These are phyloP conservation scores for Phytopythium cucurbitacearum DNA, from an alignment of 352 stramenopile species.

Conservation along the genomic window DNA sequence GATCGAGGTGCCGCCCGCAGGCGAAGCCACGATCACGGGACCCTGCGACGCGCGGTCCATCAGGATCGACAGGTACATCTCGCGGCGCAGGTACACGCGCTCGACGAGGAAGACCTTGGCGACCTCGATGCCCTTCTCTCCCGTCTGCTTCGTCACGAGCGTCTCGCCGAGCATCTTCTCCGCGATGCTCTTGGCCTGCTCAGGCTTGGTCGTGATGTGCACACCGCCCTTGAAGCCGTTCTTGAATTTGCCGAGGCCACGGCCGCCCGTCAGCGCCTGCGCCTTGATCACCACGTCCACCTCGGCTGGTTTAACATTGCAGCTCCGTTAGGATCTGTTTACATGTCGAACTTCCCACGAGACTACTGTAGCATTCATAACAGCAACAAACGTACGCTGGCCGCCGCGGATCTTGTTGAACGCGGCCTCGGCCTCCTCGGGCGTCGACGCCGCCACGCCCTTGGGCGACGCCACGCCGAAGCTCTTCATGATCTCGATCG, in stretches of 20 bases:
- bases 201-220: constrained; percentile 92
- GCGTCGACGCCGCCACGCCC: constrained; percentile 68
- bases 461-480: constrained; percentile 77
- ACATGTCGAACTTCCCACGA: neutral
- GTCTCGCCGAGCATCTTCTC: constrained; percentile 92
- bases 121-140: constrained; percentile 82
- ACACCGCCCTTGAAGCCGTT: constrained; percentile 98
- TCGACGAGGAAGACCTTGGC: constrained; percentile 92
- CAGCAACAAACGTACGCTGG: constrained; percentile 40
- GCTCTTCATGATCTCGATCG: constrained; percentile 92
- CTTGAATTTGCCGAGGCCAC: constrained; percentile 95
- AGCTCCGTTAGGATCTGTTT: neutral
- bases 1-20: constrained; percentile 93
- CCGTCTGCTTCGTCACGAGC: constrained; percentile 96
- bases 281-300: constrained; percentile 95
- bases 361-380: no score
- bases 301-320: constrained; percentile 25
- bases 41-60: constrained; percentile 96
- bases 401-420: constrained; percentile 78
- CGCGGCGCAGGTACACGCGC: constrained; percentile 91
- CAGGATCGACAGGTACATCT: constrained; percentile 99
- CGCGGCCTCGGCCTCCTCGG: constrained; percentile 73
- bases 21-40: constrained; percentile 95
- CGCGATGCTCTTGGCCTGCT: constrained; percentile 77
- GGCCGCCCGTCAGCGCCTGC: constrained; percentile 95